These are phyloP conservation scores for Sporothrix phasma DNA, from an alignment of 2,329 filamentous ascomycete species.

Conservation along the genomic window DNA sequence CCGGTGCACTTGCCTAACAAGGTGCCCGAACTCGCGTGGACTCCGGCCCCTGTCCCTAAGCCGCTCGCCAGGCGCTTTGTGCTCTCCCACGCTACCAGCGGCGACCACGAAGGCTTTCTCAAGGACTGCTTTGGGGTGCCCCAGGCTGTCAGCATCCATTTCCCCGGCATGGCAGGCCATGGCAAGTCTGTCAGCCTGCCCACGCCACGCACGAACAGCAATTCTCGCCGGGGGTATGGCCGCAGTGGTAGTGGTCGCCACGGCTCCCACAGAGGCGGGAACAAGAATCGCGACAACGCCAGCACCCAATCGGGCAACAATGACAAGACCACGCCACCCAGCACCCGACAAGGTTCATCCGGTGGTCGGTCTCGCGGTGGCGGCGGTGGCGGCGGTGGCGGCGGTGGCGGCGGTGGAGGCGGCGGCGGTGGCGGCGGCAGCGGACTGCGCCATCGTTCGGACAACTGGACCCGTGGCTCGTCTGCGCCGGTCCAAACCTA, in stretches of 20 bases:
- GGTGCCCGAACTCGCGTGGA: conserved; percentile 54
- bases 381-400: too few relatives aligned
- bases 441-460: conserved; percentile 14
- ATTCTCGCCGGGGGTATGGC: conserved; percentile 14
- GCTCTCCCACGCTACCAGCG: conserved; percentile 35
- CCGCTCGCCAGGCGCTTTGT: conserved; percentile 43
- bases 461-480: conserved; percentile 15
- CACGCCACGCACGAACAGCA: conserved; percentile 17
- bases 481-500: conserved; percentile 13
- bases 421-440: too few relatives aligned
- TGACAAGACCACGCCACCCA: conserved; percentile 4
- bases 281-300: conserved; percentile 13
- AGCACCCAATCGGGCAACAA: conserved; percentile 16
- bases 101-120: conserved; percentile 22
- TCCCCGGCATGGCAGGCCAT: conserved; percentile 34
- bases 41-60: conserved; percentile 46
- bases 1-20: conserved; percentile 56
- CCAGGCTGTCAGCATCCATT: conserved; percentile 32
- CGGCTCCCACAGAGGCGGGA: conserved; percentile 1
- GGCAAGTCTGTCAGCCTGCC: conserved; percentile 31
- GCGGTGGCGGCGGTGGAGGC: too few relatives aligned
- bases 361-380: conserved; percentile 14
- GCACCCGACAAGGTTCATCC: conserved; percentile 3
- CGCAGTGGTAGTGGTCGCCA: conserved; percentile 16
- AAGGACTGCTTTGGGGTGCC: conserved; percentile 33